Evolutionary conservation across 106 monocot genomes (phyloP).

Genomic region (Allium fistulosum): DNA sequence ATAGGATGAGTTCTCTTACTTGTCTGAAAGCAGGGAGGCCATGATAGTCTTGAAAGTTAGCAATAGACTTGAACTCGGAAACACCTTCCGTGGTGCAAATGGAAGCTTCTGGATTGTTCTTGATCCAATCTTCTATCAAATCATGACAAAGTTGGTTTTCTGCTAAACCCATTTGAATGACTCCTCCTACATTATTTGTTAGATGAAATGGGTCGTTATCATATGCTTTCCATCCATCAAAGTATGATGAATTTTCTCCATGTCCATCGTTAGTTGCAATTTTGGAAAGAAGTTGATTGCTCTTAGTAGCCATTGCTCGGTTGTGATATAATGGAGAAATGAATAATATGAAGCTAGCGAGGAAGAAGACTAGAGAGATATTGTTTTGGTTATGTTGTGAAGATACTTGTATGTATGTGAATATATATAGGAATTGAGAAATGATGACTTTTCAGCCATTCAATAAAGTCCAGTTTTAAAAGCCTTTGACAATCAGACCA

Average conservation of each 20-base stretch:
- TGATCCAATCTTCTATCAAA: conserved; percentile 47
- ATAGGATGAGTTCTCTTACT: conserved; percentile 10
- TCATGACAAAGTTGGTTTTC: conserved; percentile 61
- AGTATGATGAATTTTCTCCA: conserved; percentile 53
- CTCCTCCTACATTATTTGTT: conserved; percentile 22
- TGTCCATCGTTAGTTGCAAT: conserved; percentile 40
- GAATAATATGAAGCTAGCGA: no score
- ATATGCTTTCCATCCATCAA: conserved; percentile 70
- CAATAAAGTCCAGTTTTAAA: no score
- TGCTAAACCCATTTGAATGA: conserved; percentile 70
- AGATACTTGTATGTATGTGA: no score
- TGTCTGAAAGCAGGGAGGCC: conserved; percentile 43
- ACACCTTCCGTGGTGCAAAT: conserved; percentile 51
- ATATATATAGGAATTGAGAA: no score
- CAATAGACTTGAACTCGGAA: conserved; percentile 33
- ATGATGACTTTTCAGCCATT: no score
- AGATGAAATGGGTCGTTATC: conserved; percentile 45
- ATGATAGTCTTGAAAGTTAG: conserved; percentile 70
- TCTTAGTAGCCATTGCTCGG: background rate
- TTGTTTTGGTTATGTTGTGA: no score
- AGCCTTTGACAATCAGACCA: no score
- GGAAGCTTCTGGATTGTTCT: conserved; percentile 37
- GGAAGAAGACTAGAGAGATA: no score
- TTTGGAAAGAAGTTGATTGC: conserved; percentile 23
- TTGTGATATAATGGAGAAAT: no score